Evolutionary conservation across 2,329 filamentous ascomycete genomes (phyloP).

Genomic region (Penicillium sp.): DNA sequence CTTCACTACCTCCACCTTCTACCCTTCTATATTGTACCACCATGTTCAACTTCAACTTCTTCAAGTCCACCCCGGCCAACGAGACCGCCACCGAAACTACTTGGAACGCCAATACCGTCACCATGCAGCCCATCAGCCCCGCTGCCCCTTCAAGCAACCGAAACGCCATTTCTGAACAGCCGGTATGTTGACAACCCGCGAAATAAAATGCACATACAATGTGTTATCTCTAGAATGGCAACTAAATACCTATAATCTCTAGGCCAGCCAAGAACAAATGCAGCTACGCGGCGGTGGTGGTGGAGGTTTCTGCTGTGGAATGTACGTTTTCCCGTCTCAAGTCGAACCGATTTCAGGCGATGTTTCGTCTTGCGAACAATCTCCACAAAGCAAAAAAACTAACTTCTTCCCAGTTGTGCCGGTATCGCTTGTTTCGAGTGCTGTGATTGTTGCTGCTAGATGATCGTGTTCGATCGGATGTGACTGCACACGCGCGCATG

Average conservation of each 20-base stretch:
- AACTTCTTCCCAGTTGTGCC: constrained; percentile 27
- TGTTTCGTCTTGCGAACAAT: neutral
- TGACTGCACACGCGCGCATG: neutral
- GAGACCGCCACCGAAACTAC: constrained; percentile 20
- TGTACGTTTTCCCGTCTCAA: constrained; percentile 24
- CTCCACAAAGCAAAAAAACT: neutral
- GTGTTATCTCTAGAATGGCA: neutral
- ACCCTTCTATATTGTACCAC: neutral
- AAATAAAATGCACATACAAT: neutral
- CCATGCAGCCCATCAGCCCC: constrained; percentile 35
- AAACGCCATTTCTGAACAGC: constrained; percentile 31
- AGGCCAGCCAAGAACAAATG: constrained; percentile 31
- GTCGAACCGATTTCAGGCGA: neutral
- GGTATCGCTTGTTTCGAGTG: constrained; percentile 37
- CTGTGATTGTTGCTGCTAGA: constrained; percentile 37
- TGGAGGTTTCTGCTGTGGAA: constrained; percentile 36
- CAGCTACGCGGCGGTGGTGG: constrained; percentile 34
- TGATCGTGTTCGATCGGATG: neutral
- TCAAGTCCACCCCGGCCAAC: constrained; percentile 33
- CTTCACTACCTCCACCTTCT: neutral
- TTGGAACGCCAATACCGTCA: constrained; percentile 35
- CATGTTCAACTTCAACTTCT: constrained; percentile 35
- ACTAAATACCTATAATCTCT: constrained; percentile 4
- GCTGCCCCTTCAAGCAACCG: constrained; percentile 27
- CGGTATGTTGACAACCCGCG: constrained; percentile 21